These are phyloP conservation scores for Aspergillus sp. DNA, from an alignment of 2,329 filamentous ascomycete species.

Conservation along the genomic window DNA sequence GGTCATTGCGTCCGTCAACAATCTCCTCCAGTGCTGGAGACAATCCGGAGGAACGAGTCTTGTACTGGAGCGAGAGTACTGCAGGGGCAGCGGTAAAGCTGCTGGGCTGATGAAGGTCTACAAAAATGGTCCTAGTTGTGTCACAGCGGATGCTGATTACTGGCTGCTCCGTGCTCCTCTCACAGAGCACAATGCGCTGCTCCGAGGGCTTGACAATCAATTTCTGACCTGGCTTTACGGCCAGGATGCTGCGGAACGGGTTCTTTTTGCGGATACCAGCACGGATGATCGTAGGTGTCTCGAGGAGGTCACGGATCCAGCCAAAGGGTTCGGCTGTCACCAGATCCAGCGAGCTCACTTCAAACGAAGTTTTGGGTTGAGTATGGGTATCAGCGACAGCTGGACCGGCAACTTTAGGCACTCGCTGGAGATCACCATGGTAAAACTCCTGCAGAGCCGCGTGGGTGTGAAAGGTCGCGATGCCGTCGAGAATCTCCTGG, in stretches of 20 bases:
- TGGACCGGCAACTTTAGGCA: neutral
- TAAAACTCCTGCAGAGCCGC: neutral
- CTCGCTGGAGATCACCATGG: neutral
- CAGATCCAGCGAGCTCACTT: neutral
- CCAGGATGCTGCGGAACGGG: neutral
- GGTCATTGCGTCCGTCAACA: constrained; percentile 1
- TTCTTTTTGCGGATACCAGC: neutral
- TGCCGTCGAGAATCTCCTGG: neutral
- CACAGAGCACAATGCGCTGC: neutral
- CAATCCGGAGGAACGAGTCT: neutral
- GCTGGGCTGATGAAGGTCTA: neutral
- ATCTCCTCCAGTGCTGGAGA: neutral
- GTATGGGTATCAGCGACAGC: neutral
- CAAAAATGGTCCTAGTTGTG: neutral
- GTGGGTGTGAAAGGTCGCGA: neutral
- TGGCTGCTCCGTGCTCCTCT: neutral
- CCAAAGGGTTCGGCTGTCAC: neutral
- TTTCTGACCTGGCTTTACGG: neutral
- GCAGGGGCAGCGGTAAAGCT: neutral
- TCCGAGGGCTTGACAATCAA: neutral
- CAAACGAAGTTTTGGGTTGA: neutral
- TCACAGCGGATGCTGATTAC: neutral
- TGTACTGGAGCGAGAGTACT: neutral
- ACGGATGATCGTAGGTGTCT: neutral
- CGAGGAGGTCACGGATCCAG: neutral